These are phyloP conservation scores for Knoxdaviesia capensis DNA, from an alignment of 2,329 filamentous ascomycete species.

Conservation along the genomic window DNA sequence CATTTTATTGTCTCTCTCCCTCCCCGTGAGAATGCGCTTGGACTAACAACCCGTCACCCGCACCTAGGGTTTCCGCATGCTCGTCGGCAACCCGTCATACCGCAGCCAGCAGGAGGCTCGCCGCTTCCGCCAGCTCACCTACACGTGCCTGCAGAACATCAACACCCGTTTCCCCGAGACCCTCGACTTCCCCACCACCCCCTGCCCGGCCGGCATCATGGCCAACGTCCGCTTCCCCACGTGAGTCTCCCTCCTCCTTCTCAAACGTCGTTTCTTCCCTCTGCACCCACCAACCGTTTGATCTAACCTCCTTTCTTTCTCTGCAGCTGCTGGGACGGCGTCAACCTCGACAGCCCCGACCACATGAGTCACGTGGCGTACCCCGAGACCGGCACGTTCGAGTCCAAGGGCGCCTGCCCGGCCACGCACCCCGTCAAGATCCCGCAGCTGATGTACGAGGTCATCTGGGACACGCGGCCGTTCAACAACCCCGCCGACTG, in stretches of 20 bases:
- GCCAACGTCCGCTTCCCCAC: conserved; percentile 29
- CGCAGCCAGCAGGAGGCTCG: conserved; percentile 14
- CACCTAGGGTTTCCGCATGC: conserved; percentile 22
- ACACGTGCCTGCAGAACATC: conserved; percentile 23
- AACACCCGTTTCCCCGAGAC: conserved; percentile 29
- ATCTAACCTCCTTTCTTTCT: conserved; percentile 18
- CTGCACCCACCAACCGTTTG: conserved; percentile 20
- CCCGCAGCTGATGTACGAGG: conserved; percentile 5
- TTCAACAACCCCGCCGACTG: conserved; percentile 4
- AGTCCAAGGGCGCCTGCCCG: conserved; percentile 4
- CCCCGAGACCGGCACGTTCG: conserved; percentile 3
- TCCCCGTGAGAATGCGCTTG: too few relatives aligned
- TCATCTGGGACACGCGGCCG: conserved; percentile 4
- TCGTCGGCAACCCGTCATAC: conserved; percentile 19
- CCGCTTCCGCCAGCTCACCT: conserved; percentile 17
- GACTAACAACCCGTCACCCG: too few relatives aligned
- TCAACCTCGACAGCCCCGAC: conserved; percentile 4
- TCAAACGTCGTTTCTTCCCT: not conserved
- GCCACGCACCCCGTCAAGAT: conserved; percentile 4
- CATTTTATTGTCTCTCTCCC: too few relatives aligned
- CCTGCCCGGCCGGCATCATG: conserved; percentile 29
- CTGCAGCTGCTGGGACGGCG: conserved; percentile 19
- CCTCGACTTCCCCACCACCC: conserved; percentile 23
- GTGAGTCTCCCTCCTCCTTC: conserved; percentile 8
- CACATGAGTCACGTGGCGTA: conserved; percentile 4